Conservation (phyloP, 805 yeast genomes). For the Wickerhamiella sergipiensis region DNA sequence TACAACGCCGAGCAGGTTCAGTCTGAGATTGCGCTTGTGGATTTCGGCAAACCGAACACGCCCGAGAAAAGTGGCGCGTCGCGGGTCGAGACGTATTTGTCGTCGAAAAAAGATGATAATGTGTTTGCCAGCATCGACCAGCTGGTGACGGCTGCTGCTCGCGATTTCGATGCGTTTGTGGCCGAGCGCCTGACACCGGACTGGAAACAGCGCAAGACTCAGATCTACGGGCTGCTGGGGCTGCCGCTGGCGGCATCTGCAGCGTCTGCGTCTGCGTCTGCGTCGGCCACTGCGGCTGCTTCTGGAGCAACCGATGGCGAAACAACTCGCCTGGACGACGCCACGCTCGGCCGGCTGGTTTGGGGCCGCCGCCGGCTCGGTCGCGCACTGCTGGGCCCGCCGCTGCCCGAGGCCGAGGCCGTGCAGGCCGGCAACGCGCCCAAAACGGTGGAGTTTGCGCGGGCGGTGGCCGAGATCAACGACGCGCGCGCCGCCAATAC, state of each 20-base stretch:
- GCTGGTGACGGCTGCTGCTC: constrained; percentile 55
- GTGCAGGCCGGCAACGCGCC: constrained; percentile 2
- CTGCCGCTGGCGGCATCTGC: constrained; percentile 8
- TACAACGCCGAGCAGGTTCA: constrained; percentile 76
- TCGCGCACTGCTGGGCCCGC: constrained; percentile 25
- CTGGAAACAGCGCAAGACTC: constrained; percentile 70
- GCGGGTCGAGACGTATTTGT: constrained; percentile 45
- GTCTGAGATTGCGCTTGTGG: constrained; percentile 26
- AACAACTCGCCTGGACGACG: constrained; percentile 6
- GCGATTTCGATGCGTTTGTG: constrained; percentile 70
- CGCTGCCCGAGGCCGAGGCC: constrained; percentile 14
- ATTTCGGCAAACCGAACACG: background rate
- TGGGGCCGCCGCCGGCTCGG: constrained; percentile 27
- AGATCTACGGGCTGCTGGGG: constrained; percentile 61
- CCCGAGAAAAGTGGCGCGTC: constrained; percentile 6
- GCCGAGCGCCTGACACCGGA: constrained; percentile 61
- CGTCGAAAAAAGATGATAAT: constrained; percentile 66
- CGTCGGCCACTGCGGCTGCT: constrained; percentile 15
- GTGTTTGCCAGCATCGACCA: constrained; percentile 74
- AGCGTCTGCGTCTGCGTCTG: too few species aligned
- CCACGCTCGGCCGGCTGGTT: constrained; percentile 4
- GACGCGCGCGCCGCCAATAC: constrained; percentile 1
- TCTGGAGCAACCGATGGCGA: too few species aligned
- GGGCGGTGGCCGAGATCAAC: background rate
- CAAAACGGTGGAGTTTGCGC: constrained; percentile 3